These are phyloP conservation scores for Diaporthe ampelina DNA, from an alignment of 2,329 filamentous ascomycete genomes.

Conservation along the genomic window DNA sequence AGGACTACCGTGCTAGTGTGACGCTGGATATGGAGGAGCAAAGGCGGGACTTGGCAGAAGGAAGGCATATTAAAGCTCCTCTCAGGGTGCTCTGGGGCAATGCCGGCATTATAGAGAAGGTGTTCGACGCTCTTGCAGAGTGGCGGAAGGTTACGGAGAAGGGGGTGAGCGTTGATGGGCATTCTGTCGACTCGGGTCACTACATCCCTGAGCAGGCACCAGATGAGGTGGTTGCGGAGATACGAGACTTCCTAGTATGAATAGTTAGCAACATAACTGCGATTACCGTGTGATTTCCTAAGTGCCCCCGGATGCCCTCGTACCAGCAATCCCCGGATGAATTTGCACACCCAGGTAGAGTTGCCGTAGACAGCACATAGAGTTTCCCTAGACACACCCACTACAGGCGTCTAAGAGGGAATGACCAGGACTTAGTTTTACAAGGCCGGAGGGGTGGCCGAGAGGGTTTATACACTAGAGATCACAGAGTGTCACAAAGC, in stretches of 20 bases:
- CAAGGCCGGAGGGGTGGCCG: too few species aligned
- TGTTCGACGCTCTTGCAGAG: slow-evolving; percentile 63
- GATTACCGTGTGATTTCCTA: too few species aligned
- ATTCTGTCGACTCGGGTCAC: slow-evolving; percentile 61
- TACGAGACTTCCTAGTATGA: slow-evolving; percentile 53
- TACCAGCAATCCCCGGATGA: too few species aligned
- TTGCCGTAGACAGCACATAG: too few species aligned
- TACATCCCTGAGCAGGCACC: slow-evolving; percentile 67
- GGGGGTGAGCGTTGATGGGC: slow-evolving; percentile 54
- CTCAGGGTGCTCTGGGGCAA: slow-evolving; percentile 66
- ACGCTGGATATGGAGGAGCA: slow-evolving; percentile 66
- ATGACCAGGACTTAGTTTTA: too few species aligned
- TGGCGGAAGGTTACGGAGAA: slow-evolving; percentile 62
- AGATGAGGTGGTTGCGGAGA: slow-evolving; percentile 57
- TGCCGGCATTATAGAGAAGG: slow-evolving; percentile 61
- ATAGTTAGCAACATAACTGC: too few species aligned
- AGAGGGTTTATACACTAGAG: too few species aligned
- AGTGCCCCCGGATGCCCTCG: too few species aligned
- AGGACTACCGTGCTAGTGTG: slow-evolving; percentile 69
- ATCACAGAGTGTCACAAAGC: too few species aligned
- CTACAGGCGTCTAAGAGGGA: too few species aligned
- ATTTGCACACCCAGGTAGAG: too few species aligned
- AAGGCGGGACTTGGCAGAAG: slow-evolving; percentile 58
- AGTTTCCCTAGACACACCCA: too few species aligned
- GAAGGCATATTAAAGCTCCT: slow-evolving; percentile 60